phyloP scores from a whole-genome alignment of 1,139 yeast species.

The Debaryomyces sp. region DNA sequence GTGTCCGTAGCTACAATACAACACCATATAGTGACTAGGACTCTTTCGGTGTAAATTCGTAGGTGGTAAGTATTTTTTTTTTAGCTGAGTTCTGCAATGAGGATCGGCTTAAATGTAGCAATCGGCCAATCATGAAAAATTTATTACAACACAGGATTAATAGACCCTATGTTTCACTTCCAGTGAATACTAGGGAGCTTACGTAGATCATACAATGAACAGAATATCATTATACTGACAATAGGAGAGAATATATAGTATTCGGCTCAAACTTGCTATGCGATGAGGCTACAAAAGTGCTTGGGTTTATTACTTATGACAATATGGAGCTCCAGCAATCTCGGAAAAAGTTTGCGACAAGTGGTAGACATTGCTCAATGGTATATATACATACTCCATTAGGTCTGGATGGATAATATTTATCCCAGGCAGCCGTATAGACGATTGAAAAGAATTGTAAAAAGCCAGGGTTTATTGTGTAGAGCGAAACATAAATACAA shows the following conservation, averaged over 20 bases:
- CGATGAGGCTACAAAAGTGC: neutral
- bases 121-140: neutral
- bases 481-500: neutral
- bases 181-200: neutral
- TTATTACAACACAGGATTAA: neutral
- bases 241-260: neutral
- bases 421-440: neutral
- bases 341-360: neutral
- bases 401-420: neutral
- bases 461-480: neutral
- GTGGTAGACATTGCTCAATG: neutral
- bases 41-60: neutral
- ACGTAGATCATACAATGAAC: neutral
- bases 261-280: neutral
- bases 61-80: neutral
- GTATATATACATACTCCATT: neutral
- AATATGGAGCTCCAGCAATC: neutral
- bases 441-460: neutral
- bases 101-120: neutral
- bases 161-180: neutral
- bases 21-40: neutral
- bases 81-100: neutral
- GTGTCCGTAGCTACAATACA: neutral
- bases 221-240: neutral
- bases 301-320: neutral